phyloP scores from a whole-genome alignment of 768 basidiomycete species.

The Hirschioporus abietinus region DNA sequence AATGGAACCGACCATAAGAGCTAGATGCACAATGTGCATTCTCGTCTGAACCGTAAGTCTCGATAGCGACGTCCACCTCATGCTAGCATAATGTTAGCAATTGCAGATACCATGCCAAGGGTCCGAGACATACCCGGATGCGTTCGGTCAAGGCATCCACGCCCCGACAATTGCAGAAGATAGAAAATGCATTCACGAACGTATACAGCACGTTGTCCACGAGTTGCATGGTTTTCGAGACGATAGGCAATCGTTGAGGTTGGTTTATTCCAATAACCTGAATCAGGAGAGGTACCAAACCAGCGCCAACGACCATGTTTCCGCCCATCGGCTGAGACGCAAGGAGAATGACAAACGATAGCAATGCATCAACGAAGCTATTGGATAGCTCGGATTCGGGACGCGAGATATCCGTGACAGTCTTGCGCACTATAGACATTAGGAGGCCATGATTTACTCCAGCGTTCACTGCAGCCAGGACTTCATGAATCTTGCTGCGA shows the following conservation, averaged over 20 bases:
- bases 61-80: conserved; percentile 63
- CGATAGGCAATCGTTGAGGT: conserved; percentile 61
- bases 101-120: conserved; percentile 11
- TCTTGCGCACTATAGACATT: conserved; percentile 83
- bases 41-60: conserved; percentile 43
- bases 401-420: conserved; percentile 65
- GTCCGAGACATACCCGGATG: conserved; percentile 65
- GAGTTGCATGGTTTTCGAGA: conserved; percentile 88
- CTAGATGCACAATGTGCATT: conserved; percentile 41
- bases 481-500: conserved; percentile 77
- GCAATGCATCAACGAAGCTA: conserved; percentile 75
- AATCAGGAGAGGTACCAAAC: conserved; percentile 82
- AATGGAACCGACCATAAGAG: conserved; percentile 41
- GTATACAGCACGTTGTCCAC: conserved; percentile 91
- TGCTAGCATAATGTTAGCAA: conserved; percentile 34
- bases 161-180: conserved; percentile 81
- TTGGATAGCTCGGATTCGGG: conserved; percentile 63
- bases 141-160: conserved; percentile 80
- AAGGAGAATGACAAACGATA: conserved; percentile 84
- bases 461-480: conserved; percentile 85
- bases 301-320: conserved; percentile 93
- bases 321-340: conserved; percentile 81
- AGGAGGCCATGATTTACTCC: conserved; percentile 94
- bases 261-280: conserved; percentile 81
- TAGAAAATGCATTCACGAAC: conserved; percentile 78